Percentiles rank a stretch among this genome's conserved stretches.
Conservation (phyloP, 148 eudicot species). For the Amaranthus palmeri region DNA sequence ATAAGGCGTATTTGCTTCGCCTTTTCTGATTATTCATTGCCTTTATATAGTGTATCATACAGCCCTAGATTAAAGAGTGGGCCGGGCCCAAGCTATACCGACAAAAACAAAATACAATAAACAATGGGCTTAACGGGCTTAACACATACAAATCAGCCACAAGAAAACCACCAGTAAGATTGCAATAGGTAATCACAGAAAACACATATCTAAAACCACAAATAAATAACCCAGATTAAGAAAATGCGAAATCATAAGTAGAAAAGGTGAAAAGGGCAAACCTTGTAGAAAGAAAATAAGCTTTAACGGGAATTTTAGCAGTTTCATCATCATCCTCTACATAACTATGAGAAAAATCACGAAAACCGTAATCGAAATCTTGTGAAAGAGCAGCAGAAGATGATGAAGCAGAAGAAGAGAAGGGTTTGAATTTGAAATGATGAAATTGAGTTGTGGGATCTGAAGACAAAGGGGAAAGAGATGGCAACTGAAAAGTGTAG, state of each 20-base stretch:
- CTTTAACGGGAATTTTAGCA: slow-evolving; percentile 68
- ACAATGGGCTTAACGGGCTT: too few relatives aligned
- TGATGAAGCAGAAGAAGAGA: slow-evolving; percentile 52
- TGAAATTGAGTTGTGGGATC: slow-evolving; percentile 28
- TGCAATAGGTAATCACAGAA: neutral
- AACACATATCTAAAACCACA: neutral
- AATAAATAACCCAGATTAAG: neutral
- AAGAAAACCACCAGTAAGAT: too few relatives aligned
- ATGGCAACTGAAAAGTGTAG: neutral
- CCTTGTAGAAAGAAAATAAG: slow-evolving; percentile 75
- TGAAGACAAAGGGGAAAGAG: neutral
- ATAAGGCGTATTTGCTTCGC: too few relatives aligned
- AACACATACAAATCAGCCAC: too few relatives aligned
- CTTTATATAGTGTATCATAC: too few relatives aligned
- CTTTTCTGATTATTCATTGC: too few relatives aligned
- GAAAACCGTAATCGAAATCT: slow-evolving; percentile 40
- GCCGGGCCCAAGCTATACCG: too few relatives aligned
- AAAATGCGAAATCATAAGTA: neutral
- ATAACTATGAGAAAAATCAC: slow-evolving; percentile 26
- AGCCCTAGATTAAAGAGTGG: too few relatives aligned
- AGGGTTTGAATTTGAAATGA: slow-evolving; percentile 27
- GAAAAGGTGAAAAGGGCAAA: slow-evolving; percentile 6
- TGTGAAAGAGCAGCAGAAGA: slow-evolving; percentile 28
- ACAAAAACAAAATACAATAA: too few relatives aligned
- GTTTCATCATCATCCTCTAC: slow-evolving; percentile 32